Evolutionary conservation across 495 filamentous ascomycete genomes (phyloP), one percentile per base, ranked within the genome.

Genomic region (Clohesyomyces aquaticus): DNA sequence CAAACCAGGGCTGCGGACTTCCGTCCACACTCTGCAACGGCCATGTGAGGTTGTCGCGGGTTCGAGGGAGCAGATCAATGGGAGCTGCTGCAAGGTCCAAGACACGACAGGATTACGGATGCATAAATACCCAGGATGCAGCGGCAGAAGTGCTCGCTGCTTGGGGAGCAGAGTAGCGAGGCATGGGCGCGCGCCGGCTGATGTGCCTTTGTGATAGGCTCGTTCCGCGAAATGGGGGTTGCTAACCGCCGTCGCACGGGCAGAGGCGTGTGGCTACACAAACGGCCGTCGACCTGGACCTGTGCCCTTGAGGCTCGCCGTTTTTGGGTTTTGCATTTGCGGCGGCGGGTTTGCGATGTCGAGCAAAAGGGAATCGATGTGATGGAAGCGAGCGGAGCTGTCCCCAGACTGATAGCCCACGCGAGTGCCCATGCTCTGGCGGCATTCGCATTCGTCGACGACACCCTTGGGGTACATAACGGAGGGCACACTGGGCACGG

Each of bases 261-360:
- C 21, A 59, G 45, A 51, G 26, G 59, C 53, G 48, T 68, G 65
- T 61, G 64, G 65, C 65, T 63, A 53, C 54, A 59, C 58, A 61
- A 67, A 61, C 52, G 49, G 50, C 58, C 50, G 32, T n/a, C n/a
- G n/a, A n/a, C n/a, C n/a, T n/a, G n/a, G n/a, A n/a, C n/a, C n/a
- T n/a, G n/a, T n/a, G n/a, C n/a, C n/a, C 35, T 9, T 41, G 9
- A 9, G n/a, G 9, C 35, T 9, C 9, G n/a, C 35, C 35, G 35
- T 9, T n/a, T n/a, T 41, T 41, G 9, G 35, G 9, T 9, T n/a
- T 9, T n/a, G n/a, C 9, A 41, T n/a, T n/a, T 41, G 9, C 35
- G 9, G 9, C 35, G 35, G 35, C 35, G 35, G 35, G 43, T 47
- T 47, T 47, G 43, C 43, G 14, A 6, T 47, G 35, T n/a, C 43